Evolutionary conservation across 2,329 filamentous ascomycete species (phyloP), one percentile per base, ranked within the genome.

Genomic region (Cladobotryum mycophilum): DNA sequence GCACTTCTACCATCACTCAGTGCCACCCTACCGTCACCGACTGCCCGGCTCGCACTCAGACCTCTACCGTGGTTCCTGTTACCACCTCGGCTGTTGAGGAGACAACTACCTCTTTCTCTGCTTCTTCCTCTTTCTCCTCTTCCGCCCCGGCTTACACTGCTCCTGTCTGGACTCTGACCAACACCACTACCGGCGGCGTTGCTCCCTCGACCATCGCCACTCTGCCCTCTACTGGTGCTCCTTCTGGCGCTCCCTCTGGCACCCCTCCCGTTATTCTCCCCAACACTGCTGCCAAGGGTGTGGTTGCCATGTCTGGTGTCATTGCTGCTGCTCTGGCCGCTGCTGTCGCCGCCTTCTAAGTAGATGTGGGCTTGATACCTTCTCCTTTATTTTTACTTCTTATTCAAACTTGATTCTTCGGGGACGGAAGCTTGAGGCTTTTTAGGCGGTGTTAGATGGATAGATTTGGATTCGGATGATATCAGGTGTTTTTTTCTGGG

Each of bases 1-100:
- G 61, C 57, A 70, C 69, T 46, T 52, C 72, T 55, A 78, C 74
- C 61, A 66, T 78, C 61, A 78, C 75, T 51, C 58, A 66, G 60
- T 76, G 75, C 69, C 67, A 70, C 61, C 69, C 72, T 41, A 66
- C 64, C 11, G 64, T 69, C 55, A 65, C 68, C 55, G 65, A 73
- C 63, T 76, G 74, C 70, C 71, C 73, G 49, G 60, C 62, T 53
- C 62, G 58, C 56, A 62, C 62, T 53, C 62, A 58, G 55, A 62
- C 55, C 55, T 57, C 60, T 40, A 53, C 56, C 41, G 33, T 35
- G 20, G 34, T 52, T 43, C 15, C 51, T 7, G 38, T 38, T 33
- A 38, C 47, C 17, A 43, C 69, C 55, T 61, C 67, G 47, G 47
- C 52, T 34, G 55, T 58, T 48, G 61, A 60, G 53, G 61, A 60